These are phyloP conservation scores for Silene vulgaris DNA, from an alignment of 179 eudicot species.

Conservation along the genomic window DNA sequence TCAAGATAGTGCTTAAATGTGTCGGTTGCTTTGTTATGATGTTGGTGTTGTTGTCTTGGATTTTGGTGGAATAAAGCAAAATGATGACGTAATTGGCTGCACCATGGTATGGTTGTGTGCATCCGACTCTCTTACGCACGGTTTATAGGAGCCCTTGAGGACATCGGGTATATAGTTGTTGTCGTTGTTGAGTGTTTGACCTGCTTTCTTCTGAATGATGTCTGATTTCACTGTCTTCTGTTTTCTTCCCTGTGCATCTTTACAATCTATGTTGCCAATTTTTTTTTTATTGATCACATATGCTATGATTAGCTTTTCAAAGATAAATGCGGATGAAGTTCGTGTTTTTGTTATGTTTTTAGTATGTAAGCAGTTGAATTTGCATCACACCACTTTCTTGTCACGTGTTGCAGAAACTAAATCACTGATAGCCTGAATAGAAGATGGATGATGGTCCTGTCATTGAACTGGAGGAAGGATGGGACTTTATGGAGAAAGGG, in stretches of 20 bases:
- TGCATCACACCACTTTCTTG: not conserved
- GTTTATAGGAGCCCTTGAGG: no score
- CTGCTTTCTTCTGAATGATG: no score
- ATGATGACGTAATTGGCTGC: no score
- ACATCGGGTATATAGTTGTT: not conserved
- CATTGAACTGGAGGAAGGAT: slow-evolving; percentile 48
- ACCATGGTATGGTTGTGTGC: no score
- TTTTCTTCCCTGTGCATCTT: not conserved
- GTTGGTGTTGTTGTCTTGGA: no score
- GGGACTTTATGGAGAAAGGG: slow-evolving; percentile 57
- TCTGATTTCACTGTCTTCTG: no score
- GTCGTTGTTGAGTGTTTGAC: not conserved
- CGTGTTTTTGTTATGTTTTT: not conserved
- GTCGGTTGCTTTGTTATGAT: not conserved
- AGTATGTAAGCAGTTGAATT: not conserved
- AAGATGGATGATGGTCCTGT: not conserved
- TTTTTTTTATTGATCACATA: not conserved
- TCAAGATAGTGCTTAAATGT: not conserved
- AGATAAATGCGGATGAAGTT: not conserved
- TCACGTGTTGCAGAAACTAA: not conserved
- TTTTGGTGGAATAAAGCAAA: no score
- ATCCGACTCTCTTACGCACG: no score
- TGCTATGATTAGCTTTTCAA: not conserved
- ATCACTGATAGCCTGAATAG: not conserved
- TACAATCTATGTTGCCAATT: not conserved